Evolutionary conservation across 2,329 filamentous ascomycete species (phyloP), one percentile per base, ranked within the genome.

Genomic region (Talaromyces piceae): DNA sequence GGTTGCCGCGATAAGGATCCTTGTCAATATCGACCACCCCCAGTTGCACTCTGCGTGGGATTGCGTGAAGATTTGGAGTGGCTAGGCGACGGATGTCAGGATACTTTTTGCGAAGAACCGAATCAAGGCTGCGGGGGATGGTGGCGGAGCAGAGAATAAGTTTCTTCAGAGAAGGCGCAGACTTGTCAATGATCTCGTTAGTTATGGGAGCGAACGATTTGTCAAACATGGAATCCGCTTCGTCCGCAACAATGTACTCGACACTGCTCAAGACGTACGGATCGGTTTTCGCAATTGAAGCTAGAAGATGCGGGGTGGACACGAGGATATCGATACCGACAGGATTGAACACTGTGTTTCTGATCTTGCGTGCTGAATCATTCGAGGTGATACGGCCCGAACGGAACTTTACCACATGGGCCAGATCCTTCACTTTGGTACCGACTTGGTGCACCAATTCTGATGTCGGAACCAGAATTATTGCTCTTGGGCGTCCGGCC

Each of bases 171-270:
- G 89, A 93, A 0, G 91, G 89, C 5, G 83, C 79, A 1, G 86
- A 81, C 53, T 87, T 86, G 62, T 95, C 88, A 57, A 98, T 79
- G 58, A 98, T 88, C 50, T 81, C 79, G 9, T 82, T 86, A 0
- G 93, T 97, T 22, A 86, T 83, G 1, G 88, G 84, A 3, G 87
- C 80, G 73, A 98, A 98, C 53, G 89, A 94, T 52, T 90, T 87
- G 71, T 98, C 94, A 59, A 98, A 81, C 8, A 98, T 81, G 3
- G 91, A 96, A 70, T 98, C 93, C 1, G 94, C 94, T 74, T 98
- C 94, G 65, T 98, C 94, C 45, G 95, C 78, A 53, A 98, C 80
- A 9, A 98, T 78, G 65, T 97, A 88, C 1, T 82, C 84, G 53
- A 97, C 91, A 11, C 89, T 86, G n/a, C 88, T 91, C 30, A 98